Base-by-base conservation (phyloP, 805 yeast species). In the Hanseniaspora lindneri region DNA sequence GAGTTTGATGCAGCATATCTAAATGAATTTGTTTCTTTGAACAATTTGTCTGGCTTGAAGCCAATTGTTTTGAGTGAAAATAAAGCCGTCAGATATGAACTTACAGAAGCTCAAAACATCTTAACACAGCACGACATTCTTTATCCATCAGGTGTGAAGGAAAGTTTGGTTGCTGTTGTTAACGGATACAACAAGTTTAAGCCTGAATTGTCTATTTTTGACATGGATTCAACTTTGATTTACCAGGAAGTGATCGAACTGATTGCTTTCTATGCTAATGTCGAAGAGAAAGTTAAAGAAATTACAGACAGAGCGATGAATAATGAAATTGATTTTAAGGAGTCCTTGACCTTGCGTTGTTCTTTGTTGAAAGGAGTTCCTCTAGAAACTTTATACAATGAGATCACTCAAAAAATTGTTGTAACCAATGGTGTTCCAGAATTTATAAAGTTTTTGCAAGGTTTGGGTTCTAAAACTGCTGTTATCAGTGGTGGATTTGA, bases 301-400 rank as follows among this genome's bases (percentile, higher is more conserved):
- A 88, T 92, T 56, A 92, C 99, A 2, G 85, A 82, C 34, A 72
- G 85, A 23, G 97, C 98, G 19, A 92, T 92, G 99, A 88, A 89
- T 57, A 96, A 96, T 24, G 95, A 89, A 60, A 68, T 92, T 17
- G 97, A 92, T 61, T 92, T 92, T 70, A 77, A 75, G 53, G 84
- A 83, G 55, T 84, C 95, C 0, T 68, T 92, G 41, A 69, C 70
- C 1, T 76, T 76, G 60, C 74, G 99, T 50, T 96, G 86, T 8
- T 64, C 67, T 19, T 69, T 92, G n/a, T 70, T 92, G 53, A 78
- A 78, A 60, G 98, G 98, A 3, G 80, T 89, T 23, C 77, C 81
- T 47, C 73, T 85, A 8, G 66, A 73, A 7, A 66, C 72, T 16
- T 73, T 92, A 35, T 92, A 95, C 81, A 85, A 78, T 19, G 83